These are phyloP conservation scores for Pestalotiopsis fici DNA, from an alignment of 2,329 filamentous ascomycete species.

Conservation along the genomic window DNA sequence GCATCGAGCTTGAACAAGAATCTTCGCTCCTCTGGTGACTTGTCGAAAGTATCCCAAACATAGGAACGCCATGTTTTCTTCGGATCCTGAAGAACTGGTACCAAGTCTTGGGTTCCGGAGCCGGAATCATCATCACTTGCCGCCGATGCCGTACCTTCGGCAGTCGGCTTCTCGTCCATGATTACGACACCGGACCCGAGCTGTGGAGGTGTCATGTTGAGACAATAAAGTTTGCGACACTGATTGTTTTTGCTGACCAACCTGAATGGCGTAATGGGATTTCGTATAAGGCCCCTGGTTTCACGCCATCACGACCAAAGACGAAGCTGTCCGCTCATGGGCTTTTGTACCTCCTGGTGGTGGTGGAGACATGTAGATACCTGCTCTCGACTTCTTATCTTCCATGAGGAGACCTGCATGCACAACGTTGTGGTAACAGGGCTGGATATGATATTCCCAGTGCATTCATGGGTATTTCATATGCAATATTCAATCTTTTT, in stretches of 20 bases:
- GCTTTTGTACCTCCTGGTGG: neutral
- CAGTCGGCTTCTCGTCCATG: constrained; percentile 5
- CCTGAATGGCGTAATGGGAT: neutral
- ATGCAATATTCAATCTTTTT: neutral
- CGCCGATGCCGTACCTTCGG: neutral
- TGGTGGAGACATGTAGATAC: neutral
- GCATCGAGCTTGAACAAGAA: constrained; percentile 45
- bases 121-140: neutral
- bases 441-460: neutral
- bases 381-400: neutral
- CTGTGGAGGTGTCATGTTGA: neutral
- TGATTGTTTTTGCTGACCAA: neutral
- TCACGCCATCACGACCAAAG: neutral
- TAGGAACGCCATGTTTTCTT: constrained; percentile 46
- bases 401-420: neutral
- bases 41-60: constrained; percentile 50
- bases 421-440: neutral
- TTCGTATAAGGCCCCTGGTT: neutral
- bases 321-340: neutral
- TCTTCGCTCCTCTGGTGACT: constrained; percentile 37
- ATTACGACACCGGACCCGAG: neutral
- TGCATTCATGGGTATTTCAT: neutral
- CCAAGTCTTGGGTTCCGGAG: neutral
- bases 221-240: neutral
- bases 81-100: constrained; percentile 24